phyloP scores from a whole-genome alignment of 2,329 filamentous ascomycete species.

The Lasiodiplodia sp. region DNA sequence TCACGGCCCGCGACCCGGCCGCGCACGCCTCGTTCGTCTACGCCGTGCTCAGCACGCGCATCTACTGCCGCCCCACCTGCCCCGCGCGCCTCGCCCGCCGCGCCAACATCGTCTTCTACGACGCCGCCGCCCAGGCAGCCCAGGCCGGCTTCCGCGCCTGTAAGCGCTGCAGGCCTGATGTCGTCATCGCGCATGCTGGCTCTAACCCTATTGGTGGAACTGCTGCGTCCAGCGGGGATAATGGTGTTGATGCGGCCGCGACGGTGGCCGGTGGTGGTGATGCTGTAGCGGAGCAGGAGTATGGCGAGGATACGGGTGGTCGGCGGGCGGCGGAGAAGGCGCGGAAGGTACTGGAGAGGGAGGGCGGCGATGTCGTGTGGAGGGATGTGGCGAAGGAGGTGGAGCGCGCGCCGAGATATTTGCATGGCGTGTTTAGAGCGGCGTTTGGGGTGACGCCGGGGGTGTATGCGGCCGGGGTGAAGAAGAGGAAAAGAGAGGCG shows the following conservation, averaged over 20 bases:
- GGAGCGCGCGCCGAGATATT: slow-evolving; percentile 64
- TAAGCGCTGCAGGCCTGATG: slow-evolving; percentile 63
- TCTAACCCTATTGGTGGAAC: too few relatives aligned
- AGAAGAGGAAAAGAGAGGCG: background rate
- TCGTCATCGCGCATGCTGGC: slow-evolving; percentile 33
- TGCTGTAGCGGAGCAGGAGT: slow-evolving; percentile 43
- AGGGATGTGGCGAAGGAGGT: slow-evolving; percentile 59
- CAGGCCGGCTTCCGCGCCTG: slow-evolving; percentile 62
- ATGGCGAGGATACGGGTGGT: slow-evolving; percentile 36
- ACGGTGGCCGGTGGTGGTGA: slow-evolving; percentile 39
- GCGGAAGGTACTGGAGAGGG: slow-evolving; percentile 35
- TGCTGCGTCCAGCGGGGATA: too few relatives aligned
- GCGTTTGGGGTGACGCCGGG: slow-evolving; percentile 61
- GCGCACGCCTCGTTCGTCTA: slow-evolving; percentile 61
- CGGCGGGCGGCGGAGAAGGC: slow-evolving; percentile 48
- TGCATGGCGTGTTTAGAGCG: slow-evolving; percentile 66
- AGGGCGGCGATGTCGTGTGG: slow-evolving; percentile 44
- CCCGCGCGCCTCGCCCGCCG: slow-evolving; percentile 65
- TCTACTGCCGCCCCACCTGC: slow-evolving; percentile 69
- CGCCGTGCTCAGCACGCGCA: slow-evolving; percentile 62
- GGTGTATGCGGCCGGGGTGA: slow-evolving; percentile 42
- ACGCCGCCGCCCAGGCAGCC: slow-evolving; percentile 55
- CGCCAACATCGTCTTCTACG: slow-evolving; percentile 65
- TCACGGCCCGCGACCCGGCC: slow-evolving; percentile 53
- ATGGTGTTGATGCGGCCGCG: too few relatives aligned